Base-by-base conservation (phyloP, 805 yeast genomes). In the Starmerella apis region DNA sequence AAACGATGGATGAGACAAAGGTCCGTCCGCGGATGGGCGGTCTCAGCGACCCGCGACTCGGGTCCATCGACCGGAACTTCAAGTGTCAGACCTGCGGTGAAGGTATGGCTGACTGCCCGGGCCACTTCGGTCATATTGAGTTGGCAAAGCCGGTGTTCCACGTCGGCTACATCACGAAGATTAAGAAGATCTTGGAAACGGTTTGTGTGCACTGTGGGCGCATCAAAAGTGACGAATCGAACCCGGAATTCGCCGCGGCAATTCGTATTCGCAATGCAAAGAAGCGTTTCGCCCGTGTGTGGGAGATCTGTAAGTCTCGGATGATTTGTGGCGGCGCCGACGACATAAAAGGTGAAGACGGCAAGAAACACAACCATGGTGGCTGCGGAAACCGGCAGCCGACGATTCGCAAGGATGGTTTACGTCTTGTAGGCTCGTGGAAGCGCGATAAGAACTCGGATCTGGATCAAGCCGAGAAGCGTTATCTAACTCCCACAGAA, bases 141-240 rank as follows among this genome's bases (percentile, higher is more conserved):
- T 75, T 92, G 57, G 97, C 98, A 31, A 92, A 90, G 66, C 98
- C 99, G 13, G 99, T 92, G 33, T 92, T 92, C 70, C 98, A 92
- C 68, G 86, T 92, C 66, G 98, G 67, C 43, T 92, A 86, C 68
- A 80, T 92, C 62, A 78, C 94, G 43, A 90, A 86, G 65, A 90
- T 92, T 63, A 92, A 92, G 66, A 92, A 92, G 67, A 85, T 86
- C 33, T 83, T 95, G 67, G 98, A 92, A 67, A 84, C 92, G 70
- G 90, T 90, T 27, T 92, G 99, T 73, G 88, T 92, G 87, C 95
- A 92, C 71, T 92, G 99, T 74, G 99, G 99, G 65, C 92, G 90
- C 67, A 65, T 92, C 53, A 72, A 88, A 57, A 71, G 88, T 35
- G 97, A 92, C 67, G 97, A 87, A 68, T 66, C 79, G 43, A 83